Evolutionary conservation across 805 yeast species (phyloP), one percentile per base, ranked within the genome.

Genomic region (Suhomyces canberraensis): DNA sequence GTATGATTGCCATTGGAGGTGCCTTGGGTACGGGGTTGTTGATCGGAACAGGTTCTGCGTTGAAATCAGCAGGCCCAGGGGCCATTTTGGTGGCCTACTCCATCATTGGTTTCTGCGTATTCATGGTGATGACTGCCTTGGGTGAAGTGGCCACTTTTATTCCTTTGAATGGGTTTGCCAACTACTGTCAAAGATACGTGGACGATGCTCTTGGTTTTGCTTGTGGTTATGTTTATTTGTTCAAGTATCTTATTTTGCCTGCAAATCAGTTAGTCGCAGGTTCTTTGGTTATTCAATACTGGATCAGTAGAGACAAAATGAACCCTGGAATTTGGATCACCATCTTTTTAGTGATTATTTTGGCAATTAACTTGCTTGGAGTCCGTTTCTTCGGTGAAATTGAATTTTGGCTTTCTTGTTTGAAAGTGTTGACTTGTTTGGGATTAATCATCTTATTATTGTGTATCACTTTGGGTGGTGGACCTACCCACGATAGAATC

Each of bases 1-100:
- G 79, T 38, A 78, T 82, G 84, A 78, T 82, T 52, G 84, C 93
- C 45, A 77, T 86, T 46, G 95, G 93, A 47, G 91, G 93, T 47
- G 85, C 91, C 7, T 61, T 85, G 35, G 93, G 93, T 38, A 84
- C 93, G 1, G 95, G 90, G 52, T 68, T 85, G 39, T 66, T 85
- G 46, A 81, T 85, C 47, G 88, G 90, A 50, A 81, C 90, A 3
- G 88, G 89, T 39, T 63, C 78, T 11, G 80, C 90, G 1, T 67
- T 85, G 37, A 66, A 71, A n/a, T 56, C 70, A 9, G 88, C 86
- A 11, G 95, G 95, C 6, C 91, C 83, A 2, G 83, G 72, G 18
- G 66, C 79, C 35, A 67, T 76, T 31, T 68, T 85, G 29, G 71
- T 85, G 35, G 76, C 87, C 3, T 87, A 85, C 54, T 58, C 80